Percentiles rank a stretch among this genome's conserved stretches.
Conservation (phyloP, 176 grass and related monocot species). For the Aegilops tauschii region DNA sequence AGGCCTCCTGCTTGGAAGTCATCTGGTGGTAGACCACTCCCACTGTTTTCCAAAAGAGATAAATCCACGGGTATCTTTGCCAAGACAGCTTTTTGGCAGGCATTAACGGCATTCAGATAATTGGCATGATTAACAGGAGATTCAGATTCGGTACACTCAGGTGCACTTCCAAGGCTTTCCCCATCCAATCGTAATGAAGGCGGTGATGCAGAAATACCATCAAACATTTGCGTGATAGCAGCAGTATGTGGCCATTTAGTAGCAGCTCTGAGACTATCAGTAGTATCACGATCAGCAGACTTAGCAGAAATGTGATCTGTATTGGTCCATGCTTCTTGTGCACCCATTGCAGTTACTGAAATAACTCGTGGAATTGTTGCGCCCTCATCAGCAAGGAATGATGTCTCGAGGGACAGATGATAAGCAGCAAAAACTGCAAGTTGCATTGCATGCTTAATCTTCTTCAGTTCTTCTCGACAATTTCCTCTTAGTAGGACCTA, state of each 20-base stretch:
- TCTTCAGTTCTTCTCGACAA: slow-evolving; percentile 74
- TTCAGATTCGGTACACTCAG: slow-evolving; percentile 24
- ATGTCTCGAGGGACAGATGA: slow-evolving; percentile 80
- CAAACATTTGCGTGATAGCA: slow-evolving; percentile 28
- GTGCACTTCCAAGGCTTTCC: not conserved
- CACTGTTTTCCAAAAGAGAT: slow-evolving; percentile 4
- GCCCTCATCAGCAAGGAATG: slow-evolving; percentile 87
- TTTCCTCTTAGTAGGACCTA: slow-evolving; percentile 77
- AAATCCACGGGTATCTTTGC: slow-evolving; percentile 9
- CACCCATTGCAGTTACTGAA: slow-evolving; percentile 19
- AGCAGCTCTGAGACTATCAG: slow-evolving; percentile 6
- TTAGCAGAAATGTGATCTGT: slow-evolving; percentile 7
- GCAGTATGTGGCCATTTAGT: slow-evolving; percentile 19
- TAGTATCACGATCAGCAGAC: slow-evolving; percentile 14
- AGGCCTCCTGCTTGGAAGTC: slow-evolving; percentile 31
- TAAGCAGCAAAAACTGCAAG: slow-evolving; percentile 86
- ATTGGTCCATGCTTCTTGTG: slow-evolving; percentile 14
- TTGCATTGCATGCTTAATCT: slow-evolving; percentile 62
- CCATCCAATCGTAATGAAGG: slow-evolving; percentile 26
- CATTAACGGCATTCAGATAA: slow-evolving; percentile 8
- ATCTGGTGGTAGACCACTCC: slow-evolving; percentile 14
- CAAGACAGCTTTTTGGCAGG: slow-evolving; percentile 7
- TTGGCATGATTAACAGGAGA: slow-evolving; percentile 16
- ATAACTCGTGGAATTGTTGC: slow-evolving; percentile 52
- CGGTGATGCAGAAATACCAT: slow-evolving; percentile 25